phyloP scores from a whole-genome alignment of 2,329 filamentous ascomycete species.

The Drechslerella stenobrocha region DNA sequence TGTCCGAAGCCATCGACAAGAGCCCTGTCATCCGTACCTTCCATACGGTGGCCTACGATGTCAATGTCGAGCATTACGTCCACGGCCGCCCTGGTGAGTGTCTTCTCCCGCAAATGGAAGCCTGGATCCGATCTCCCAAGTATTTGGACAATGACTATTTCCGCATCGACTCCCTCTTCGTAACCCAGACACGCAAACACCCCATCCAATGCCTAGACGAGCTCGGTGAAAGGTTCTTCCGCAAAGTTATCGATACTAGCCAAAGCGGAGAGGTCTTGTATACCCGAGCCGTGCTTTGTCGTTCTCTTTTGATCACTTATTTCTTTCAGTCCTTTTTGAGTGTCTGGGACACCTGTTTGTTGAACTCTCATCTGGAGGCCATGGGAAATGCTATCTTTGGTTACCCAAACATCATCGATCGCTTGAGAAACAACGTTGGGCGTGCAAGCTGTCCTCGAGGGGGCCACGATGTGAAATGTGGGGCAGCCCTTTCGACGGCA shows the following conservation, averaged over 20 bases:
- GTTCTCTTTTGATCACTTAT: slow-evolving; percentile 29
- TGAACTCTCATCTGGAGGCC: slow-evolving; percentile 29
- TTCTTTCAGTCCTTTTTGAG: slow-evolving; percentile 34
- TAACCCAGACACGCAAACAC: slow-evolving; percentile 25
- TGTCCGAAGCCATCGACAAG: slow-evolving; percentile 12
- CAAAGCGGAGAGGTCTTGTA: slow-evolving; percentile 34
- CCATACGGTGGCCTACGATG: slow-evolving; percentile 28
- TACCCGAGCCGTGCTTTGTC: slow-evolving; percentile 36
- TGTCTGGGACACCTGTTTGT: slow-evolving; percentile 35
- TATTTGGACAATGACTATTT: slow-evolving; percentile 20
- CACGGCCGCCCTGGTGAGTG: slow-evolving; percentile 12
- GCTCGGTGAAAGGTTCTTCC: slow-evolving; percentile 42
- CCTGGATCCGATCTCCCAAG: slow-evolving; percentile 12
- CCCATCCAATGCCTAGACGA: slow-evolving; percentile 43
- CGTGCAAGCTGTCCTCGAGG: slow-evolving; percentile 35
- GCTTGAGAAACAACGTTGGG: slow-evolving; percentile 17
- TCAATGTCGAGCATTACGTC: slow-evolving; percentile 32
- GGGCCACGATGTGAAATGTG: slow-evolving; percentile 11
- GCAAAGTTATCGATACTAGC: slow-evolving; percentile 25
- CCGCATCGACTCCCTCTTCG: slow-evolving; percentile 28
- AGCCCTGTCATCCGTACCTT: slow-evolving; percentile 17
- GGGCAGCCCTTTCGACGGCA: not conserved
- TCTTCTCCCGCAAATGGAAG: slow-evolving; percentile 16
- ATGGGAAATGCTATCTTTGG: slow-evolving; percentile 13
- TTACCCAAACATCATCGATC: slow-evolving; percentile 23